A percentile compares a stretch with the other conserved stretches of the same genome.
These are phyloP conservation scores for Botrytis squamosa DNA, from an alignment of 2,329 filamentous ascomycete genomes.

Conservation along the genomic window DNA sequence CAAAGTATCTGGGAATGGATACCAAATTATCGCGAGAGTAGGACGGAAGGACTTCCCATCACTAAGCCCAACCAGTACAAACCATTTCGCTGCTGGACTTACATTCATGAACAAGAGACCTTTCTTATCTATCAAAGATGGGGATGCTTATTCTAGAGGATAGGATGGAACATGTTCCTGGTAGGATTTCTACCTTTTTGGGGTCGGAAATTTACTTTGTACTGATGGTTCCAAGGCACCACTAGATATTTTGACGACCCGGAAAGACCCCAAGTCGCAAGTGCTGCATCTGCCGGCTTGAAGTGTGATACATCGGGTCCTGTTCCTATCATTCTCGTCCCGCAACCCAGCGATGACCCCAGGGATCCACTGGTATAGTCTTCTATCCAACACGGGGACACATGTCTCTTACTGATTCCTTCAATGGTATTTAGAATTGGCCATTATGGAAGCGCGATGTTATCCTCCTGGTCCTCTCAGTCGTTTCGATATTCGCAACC, in stretches of 20 bases:
- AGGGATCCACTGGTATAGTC: constrained; percentile 75
- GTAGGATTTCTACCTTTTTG: constrained; percentile 46
- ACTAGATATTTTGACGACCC: constrained; percentile 64
- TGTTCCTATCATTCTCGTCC: constrained; percentile 75
- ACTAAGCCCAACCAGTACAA: not conserved
- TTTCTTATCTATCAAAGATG: constrained; percentile 25
- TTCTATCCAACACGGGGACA: not conserved
- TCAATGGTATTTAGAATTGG: constrained; percentile 62
- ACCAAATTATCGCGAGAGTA: not conserved
- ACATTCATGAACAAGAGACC: not conserved
- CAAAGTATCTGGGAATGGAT: not conserved
- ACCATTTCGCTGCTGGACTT: not conserved
- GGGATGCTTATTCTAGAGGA: constrained; percentile 67
- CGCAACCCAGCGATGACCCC: constrained; percentile 86
- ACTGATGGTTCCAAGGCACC: constrained; percentile 47
- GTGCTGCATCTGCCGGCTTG: constrained; percentile 48
- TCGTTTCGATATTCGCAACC: constrained; percentile 79
- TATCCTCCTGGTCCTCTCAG: constrained; percentile 74
- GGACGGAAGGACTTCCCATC: not conserved
- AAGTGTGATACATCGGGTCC: constrained; percentile 71
- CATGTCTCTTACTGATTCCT: constrained; percentile 21
- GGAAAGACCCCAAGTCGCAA: constrained; percentile 46
- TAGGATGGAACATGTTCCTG: constrained; percentile 66
- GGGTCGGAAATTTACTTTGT: not conserved
- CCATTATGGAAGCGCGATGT: constrained; percentile 81